phyloP scores from a whole-genome alignment of 495 filamentous ascomycete species.

The Annulohypoxylon nitens region DNA sequence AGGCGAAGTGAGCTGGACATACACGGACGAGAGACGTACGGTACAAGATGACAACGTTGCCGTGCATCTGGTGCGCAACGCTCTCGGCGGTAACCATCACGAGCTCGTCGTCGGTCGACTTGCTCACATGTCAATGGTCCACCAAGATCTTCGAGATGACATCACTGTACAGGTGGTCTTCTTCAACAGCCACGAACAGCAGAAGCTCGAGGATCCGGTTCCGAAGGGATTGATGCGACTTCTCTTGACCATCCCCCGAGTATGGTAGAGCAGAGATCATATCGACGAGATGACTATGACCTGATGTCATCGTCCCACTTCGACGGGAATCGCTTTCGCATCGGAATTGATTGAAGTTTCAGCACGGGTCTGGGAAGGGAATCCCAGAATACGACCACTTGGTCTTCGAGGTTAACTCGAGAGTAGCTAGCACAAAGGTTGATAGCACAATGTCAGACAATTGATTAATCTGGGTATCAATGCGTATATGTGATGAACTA shows the following conservation, averaged over 20 bases:
- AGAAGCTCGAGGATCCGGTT: neutral
- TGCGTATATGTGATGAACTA: neutral
- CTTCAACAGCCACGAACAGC: neutral
- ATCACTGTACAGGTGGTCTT: slow-evolving; percentile 10
- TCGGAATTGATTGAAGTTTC: neutral
- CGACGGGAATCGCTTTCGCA: neutral
- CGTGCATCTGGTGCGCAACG: neutral
- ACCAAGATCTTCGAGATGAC: neutral
- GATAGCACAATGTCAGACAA: neutral
- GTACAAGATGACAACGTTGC: slow-evolving; percentile 4
- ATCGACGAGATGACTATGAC: neutral
- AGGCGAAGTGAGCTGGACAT: neutral
- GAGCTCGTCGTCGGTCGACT: neutral
- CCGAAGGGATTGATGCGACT: neutral
- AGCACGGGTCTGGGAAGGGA: neutral
- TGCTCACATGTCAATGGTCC: neutral
- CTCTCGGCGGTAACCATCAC: neutral
- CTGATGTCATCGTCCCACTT: neutral
- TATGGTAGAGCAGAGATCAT: neutral
- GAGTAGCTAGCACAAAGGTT: neutral
- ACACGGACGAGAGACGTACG: neutral
- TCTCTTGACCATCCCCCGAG: neutral
- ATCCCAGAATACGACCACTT: neutral
- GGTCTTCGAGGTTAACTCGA: neutral
- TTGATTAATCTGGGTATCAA: neutral